Conservation (phyloP, 2,329 filamentous ascomycete genomes). For the Trichoderma sp. region DNA sequence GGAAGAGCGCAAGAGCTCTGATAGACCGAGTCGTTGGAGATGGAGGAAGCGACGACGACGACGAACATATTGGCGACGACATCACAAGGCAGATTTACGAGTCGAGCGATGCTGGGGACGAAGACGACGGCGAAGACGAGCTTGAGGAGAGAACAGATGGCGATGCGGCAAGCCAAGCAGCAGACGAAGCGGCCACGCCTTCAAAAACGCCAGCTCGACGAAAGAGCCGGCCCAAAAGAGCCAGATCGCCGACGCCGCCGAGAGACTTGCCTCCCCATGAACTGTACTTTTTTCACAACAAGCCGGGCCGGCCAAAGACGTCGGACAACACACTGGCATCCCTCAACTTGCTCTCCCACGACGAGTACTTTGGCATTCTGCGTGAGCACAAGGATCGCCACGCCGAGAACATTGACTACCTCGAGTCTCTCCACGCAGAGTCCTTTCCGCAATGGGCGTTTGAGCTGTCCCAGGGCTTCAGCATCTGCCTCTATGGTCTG, state of each 20-base stretch:
- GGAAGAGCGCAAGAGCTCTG: conserved; percentile 76
- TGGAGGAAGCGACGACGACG: conserved; percentile 64
- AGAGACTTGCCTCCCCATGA: conserved; percentile 82
- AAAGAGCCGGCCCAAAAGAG: conserved; percentile 29
- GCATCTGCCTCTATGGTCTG: conserved; percentile 86
- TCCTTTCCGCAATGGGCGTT: conserved; percentile 92
- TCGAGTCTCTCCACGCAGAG: conserved; percentile 71
- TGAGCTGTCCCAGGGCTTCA: conserved; percentile 82
- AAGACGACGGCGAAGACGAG: conserved; percentile 62
- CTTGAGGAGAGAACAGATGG: conserved; percentile 36
- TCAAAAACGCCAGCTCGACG: conserved; percentile 39
- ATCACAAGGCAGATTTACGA: conserved; percentile 37
- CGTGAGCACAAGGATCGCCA: conserved; percentile 66
- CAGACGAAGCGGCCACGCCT: conserved; percentile 41
- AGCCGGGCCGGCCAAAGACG: conserved; percentile 74
- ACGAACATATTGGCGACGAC: conserved; percentile 28
- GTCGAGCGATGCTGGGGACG: conserved; percentile 70
- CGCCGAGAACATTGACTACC: conserved; percentile 62
- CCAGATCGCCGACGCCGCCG: conserved; percentile 72
- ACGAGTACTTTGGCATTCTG: conserved; percentile 76
- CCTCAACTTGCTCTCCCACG: conserved; percentile 76
- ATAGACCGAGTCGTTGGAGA: conserved; percentile 68
- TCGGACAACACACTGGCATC: conserved; percentile 80
- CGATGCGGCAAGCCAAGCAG: conserved; percentile 21
- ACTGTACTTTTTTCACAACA: conserved; percentile 90